Conservation (phyloP, 495 filamentous ascomycete genomes). For the Aspergillus egyptiacus region DNA sequence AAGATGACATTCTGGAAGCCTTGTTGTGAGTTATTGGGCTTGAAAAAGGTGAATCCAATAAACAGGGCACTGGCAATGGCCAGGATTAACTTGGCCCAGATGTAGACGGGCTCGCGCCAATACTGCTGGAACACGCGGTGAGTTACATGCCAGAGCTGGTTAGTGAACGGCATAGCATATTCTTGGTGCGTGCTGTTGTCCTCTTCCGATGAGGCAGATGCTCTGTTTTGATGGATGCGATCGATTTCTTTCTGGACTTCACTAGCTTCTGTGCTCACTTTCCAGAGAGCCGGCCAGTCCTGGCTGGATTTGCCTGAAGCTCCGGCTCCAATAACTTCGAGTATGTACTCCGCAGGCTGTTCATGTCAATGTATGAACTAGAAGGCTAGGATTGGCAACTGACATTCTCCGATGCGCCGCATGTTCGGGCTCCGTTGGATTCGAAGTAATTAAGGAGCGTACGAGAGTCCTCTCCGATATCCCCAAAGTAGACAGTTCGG, state of each 20-base stretch:
- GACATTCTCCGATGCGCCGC: constrained; percentile 73
- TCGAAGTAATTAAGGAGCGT: constrained; percentile 73
- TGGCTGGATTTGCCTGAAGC: constrained; percentile 62
- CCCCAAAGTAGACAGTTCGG: constrained; percentile 84
- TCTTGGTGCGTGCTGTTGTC: constrained; percentile 24
- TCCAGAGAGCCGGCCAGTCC: constrained; percentile 77
- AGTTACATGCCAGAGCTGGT: constrained; percentile 47
- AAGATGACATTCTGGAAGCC: constrained; percentile 84
- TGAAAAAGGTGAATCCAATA: constrained; percentile 85
- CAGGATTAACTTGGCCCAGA: constrained; percentile 49
- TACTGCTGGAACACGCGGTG: constrained; percentile 46
- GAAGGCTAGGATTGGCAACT: constrained; percentile 18
- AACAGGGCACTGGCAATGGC: constrained; percentile 55
- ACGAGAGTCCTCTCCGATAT: constrained; percentile 70
- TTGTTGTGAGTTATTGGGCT: constrained; percentile 60
- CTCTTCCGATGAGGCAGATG: constrained; percentile 18
- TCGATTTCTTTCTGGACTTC: constrained; percentile 61
- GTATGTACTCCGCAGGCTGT: constrained; percentile 83
- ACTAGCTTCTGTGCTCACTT: constrained; percentile 59
- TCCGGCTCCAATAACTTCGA: constrained; percentile 64
- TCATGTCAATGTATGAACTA: constrained; percentile 7
- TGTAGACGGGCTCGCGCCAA: constrained; percentile 54
- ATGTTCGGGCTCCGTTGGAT: constrained; percentile 61
- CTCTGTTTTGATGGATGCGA: constrained; percentile 50
- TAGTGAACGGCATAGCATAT: constrained; percentile 48